Base-by-base conservation (phyloP, 2,329 filamentous ascomycete genomes). In the Chalara sp. region DNA sequence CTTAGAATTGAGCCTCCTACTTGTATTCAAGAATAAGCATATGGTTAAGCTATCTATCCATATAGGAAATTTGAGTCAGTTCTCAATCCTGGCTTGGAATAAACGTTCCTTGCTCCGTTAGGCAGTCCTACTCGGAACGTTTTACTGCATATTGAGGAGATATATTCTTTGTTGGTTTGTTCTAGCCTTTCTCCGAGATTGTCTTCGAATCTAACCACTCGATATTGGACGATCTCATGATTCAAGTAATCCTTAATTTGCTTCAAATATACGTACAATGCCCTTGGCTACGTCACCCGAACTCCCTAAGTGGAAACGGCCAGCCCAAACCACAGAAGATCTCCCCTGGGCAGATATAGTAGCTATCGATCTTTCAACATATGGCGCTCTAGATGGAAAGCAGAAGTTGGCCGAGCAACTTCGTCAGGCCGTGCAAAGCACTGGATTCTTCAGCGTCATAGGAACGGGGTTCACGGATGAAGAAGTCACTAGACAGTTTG, bases 391-490 rank as follows among this genome's bases (percentile, higher is more conserved):
- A 1, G 73, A 71, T 3, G 75, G 74, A 10, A 77, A 76, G 56
- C 67, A 76, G 57, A 62, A 67, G 45, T 63, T 78, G 1, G 74
- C 74, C 1, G 70, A 73, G 47, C 73, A 77, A 53, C 67, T 79
- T 6, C 67, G 72, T 12, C 70, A 79, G 57, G 76, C 76, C 49
- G 52, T 75, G 1, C 64, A 67, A 41, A 56, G 69, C 40, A 65
- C 70, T 59, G 76, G 79, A 0, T 79, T 83, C 68, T 84, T 83
- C 66, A 81, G 81, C 54, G 73, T 83, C 33, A 75, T 73, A 48
- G 80, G 82, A 63, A 81, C 79, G 51, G 79, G 78, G 43, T 70
- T 83, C 32, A 68, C 65, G 1, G 77, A 82, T 58, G 78, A 80
- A 44, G 70, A 80, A 58, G 72, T 83, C 2, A 74, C 82, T 55